Base-by-base conservation (phyloP, 1,284 basidiomycete genomes). In the Puccinia coronata region DNA sequence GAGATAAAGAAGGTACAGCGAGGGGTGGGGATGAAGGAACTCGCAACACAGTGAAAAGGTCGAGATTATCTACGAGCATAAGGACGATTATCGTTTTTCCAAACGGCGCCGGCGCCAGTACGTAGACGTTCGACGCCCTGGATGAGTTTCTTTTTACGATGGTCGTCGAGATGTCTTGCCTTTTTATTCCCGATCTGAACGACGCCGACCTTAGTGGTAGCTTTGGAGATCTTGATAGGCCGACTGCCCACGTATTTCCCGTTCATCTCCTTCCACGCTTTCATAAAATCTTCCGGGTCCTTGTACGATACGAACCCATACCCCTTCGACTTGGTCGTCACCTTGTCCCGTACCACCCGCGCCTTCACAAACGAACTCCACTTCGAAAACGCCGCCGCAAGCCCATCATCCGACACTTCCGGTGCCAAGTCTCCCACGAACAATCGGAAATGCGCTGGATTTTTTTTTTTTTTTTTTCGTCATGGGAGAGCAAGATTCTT, bases 211-310 rank as follows among this genome's bases (percentile, higher is more conserved):
- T 92, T 91, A 75, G 91, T 91, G 83, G 89, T 89, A 61, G 94
- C 94, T 86, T 94, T 95, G 88, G 92, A 93, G 82, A 98, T 89
- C 84, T 93, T 94, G 83, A 98, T 91, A 28, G 95, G 95, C 82
- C 95, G 90, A 85, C 96, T 97, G 55, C 95, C 95, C 76, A 98
- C 95, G 86, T 98, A 98, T 88, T 98, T 97, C 83, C 96, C 96
- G 87, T 99, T 94, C 95, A 98, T 98, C 87, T 99, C 95, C 86
- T 99, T 99, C 97, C 97, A 99, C 9, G 97, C 97, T 84, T 91
- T 95, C 82, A 99, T 87, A 86, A 98, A 99, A 86, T 99, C 97
- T 87, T 99, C 96, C 0, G 97, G 97, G 85, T 99, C 97, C 80
- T 94, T 94, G 87, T 99, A 99, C 0, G 95, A 93, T 49, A 99